Conservation (phyloP, 2,329 filamentous ascomycete genomes). For the Penicillium italicum region DNA sequence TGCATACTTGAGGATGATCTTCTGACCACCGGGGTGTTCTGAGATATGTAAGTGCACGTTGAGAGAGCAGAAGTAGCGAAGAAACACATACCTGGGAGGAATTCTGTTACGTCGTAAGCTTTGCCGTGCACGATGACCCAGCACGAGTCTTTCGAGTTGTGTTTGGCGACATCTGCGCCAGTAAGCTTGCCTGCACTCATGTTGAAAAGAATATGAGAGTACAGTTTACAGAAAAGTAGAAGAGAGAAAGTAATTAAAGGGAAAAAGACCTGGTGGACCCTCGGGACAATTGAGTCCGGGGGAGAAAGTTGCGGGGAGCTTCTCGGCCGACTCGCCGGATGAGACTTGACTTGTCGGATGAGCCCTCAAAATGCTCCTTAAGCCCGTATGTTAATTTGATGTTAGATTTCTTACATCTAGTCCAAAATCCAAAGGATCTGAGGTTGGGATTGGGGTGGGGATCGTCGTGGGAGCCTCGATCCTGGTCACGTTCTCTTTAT, state of each 20-base stretch:
- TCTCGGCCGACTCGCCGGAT: slow-evolving; percentile 24
- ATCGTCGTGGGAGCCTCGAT: not conserved
- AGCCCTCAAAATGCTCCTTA: not conserved
- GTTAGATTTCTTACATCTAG: not conserved
- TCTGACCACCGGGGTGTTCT: slow-evolving; percentile 85
- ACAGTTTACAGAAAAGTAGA: slow-evolving; percentile 1
- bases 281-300: slow-evolving; percentile 29
- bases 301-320: slow-evolving; percentile 22
- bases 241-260: slow-evolving; percentile 3
- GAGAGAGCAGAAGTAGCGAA: not conserved
- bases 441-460: not conserved
- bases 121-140: slow-evolving; percentile 89
- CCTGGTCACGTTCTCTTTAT: not conserved
- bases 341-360: slow-evolving; percentile 14
- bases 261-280: slow-evolving; percentile 7
- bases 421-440: not conserved
- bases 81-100: slow-evolving; percentile 61
- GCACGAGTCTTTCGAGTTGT: slow-evolving; percentile 78
- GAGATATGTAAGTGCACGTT: slow-evolving; percentile 1
- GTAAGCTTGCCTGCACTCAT: slow-evolving; percentile 42
- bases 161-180: slow-evolving; percentile 62
- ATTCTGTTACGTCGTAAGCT: slow-evolving; percentile 86
- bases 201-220: slow-evolving; percentile 4
- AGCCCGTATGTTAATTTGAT: not conserved
- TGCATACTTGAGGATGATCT: slow-evolving; percentile 95